Conservation (phyloP, 2,329 filamentous ascomycete species). For the Colletotrichum sublineola region DNA sequence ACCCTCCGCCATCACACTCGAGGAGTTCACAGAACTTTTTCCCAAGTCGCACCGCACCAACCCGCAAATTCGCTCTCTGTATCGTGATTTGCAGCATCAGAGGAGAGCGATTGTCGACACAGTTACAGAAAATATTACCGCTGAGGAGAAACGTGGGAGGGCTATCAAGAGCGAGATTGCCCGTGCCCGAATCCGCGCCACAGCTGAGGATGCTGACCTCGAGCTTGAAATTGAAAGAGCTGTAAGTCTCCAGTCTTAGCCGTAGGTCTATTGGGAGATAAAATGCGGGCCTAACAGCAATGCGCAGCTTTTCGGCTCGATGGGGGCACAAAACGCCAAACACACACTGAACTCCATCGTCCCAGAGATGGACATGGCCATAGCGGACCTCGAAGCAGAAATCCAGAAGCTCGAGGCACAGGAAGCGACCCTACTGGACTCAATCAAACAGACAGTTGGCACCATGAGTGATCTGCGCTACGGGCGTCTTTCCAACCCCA, state of each 20-base stretch:
- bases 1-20: conserved; percentile 78
- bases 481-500: conserved; percentile 76
- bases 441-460: conserved; percentile 76
- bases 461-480: conserved; percentile 86
- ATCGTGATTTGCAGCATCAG: conserved; percentile 83
- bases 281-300: conserved; percentile 17
- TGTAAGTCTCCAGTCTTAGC: conserved; percentile 53
- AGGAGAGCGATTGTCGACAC: conserved; percentile 77
- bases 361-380: conserved; percentile 77
- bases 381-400: conserved; percentile 75
- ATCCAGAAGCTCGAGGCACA: conserved; percentile 76
- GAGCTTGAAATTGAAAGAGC: conserved; percentile 74
- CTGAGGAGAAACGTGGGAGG: conserved; percentile 73
- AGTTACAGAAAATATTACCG: conserved; percentile 74
- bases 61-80: conserved; percentile 77
- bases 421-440: conserved; percentile 69
- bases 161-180: conserved; percentile 70
- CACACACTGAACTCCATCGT: conserved; percentile 77
- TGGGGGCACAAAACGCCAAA: conserved; percentile 60
- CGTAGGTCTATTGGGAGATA: neutral
- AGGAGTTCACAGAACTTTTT: conserved; percentile 83
- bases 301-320: conserved; percentile 69
- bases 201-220: conserved; percentile 70
- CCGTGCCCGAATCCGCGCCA: conserved; percentile 64
- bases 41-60: conserved; percentile 75